Evolutionary conservation across 306 rosid species (phyloP).

Genomic region (Myrica gale): DNA sequence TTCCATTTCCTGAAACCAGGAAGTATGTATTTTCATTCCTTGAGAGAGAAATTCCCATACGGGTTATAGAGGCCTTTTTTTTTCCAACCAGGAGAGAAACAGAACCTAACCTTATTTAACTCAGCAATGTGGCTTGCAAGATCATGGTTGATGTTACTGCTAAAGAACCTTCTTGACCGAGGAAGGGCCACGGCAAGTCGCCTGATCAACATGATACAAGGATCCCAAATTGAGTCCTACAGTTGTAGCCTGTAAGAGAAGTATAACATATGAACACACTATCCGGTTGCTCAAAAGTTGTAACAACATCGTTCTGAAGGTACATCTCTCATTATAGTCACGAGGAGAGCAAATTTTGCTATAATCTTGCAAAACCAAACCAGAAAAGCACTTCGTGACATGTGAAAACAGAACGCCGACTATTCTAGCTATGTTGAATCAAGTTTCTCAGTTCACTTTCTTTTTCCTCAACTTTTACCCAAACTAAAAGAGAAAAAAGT

Average conservation of each 20-base stretch:
- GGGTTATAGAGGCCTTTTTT: too few species aligned
- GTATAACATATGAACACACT: not conserved
- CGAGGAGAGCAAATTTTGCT: not conserved
- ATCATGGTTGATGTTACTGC: slow-evolving; percentile 47
- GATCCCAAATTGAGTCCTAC: slow-evolving; percentile 12
- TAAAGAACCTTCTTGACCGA: slow-evolving; percentile 51
- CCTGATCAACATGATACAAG: slow-evolving; percentile 53
- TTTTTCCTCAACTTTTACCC: too few species aligned
- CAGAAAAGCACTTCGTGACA: not conserved
- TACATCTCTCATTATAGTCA: not conserved
- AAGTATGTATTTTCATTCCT: not conserved
- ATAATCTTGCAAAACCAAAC: not conserved
- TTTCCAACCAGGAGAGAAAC: not conserved
- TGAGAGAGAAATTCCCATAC: not conserved
- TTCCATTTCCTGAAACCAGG: slow-evolving; percentile 71
- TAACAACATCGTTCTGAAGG: not conserved
- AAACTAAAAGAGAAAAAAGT: too few species aligned
- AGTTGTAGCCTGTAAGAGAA: slow-evolving; percentile 15
- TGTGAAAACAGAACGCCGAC: too few species aligned
- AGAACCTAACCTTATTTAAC: slow-evolving; percentile 60
- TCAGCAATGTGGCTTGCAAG: slow-evolving; percentile 55
- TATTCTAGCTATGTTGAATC: too few species aligned
- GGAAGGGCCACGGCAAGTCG: slow-evolving; percentile 45
- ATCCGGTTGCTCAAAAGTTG: not conserved
- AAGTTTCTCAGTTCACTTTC: too few species aligned